Evolutionary conservation across 2,329 filamentous ascomycete genomes (phyloP).

Genomic region (Didymella glomerata): DNA sequence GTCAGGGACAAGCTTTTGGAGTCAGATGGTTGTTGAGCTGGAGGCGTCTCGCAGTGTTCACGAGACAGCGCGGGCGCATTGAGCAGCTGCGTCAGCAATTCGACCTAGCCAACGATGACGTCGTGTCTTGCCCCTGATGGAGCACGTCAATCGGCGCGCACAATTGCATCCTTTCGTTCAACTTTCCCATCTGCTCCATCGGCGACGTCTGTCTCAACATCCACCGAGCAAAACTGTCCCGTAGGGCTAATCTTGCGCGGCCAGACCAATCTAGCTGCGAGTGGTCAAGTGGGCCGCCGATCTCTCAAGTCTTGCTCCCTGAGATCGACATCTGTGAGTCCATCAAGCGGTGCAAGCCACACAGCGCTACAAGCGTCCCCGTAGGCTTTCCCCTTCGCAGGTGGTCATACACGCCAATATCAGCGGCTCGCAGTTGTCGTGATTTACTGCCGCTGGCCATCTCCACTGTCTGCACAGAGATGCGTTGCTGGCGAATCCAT

Average conservation of each 20-base stretch:
- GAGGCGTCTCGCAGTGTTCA: constrained; percentile 11
- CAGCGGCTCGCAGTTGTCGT: constrained; percentile 12
- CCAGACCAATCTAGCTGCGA: constrained; percentile 20
- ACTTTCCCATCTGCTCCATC: constrained; percentile 15
- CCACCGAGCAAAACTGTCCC: constrained; percentile 9
- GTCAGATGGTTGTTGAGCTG: neutral
- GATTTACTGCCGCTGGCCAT: constrained; percentile 8
- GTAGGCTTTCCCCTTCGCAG: constrained; percentile 21
- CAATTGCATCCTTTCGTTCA: constrained; percentile 13
- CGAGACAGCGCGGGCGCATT: constrained; percentile 1
- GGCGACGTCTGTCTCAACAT: neutral
- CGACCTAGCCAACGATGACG: constrained; percentile 11
- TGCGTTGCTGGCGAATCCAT: constrained; percentile 1
- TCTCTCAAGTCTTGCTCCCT: constrained; percentile 21
- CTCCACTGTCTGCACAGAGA: neutral
- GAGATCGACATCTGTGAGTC: constrained; percentile 29
- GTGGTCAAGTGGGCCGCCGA: constrained; percentile 26
- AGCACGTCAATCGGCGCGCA: constrained; percentile 5
- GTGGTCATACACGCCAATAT: constrained; percentile 17
- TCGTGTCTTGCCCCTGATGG: neutral
- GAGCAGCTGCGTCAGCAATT: neutral
- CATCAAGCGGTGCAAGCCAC: constrained; percentile 29
- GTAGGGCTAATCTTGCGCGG: constrained; percentile 14
- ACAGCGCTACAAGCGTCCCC: constrained; percentile 18
- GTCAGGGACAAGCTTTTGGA: neutral